Conservation (phyloP, 108 stramenopile species). For the Fragilaria radians region DNA sequence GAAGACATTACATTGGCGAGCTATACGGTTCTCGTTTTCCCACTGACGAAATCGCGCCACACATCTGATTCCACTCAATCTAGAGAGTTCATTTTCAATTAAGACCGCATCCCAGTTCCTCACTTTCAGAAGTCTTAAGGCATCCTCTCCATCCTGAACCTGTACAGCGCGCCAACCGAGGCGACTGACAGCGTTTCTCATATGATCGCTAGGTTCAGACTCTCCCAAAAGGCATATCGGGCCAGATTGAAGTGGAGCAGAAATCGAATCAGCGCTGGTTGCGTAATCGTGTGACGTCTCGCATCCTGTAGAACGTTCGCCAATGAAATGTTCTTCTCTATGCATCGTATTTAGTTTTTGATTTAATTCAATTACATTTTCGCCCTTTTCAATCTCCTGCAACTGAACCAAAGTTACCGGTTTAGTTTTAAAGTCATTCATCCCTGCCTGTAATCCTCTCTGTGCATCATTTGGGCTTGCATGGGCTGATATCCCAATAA, state of each 20-base stretch:
- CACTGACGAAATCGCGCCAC: slow-evolving; percentile 34
- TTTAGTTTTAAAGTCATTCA: slow-evolving; percentile 29
- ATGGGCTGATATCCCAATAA: slow-evolving; percentile 35
- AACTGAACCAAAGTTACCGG: slow-evolving; percentile 23
- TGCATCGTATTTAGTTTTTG: not conserved
- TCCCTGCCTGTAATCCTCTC: slow-evolving; percentile 25
- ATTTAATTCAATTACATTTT: slow-evolving; percentile 3
- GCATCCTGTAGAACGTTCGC: not conserved
- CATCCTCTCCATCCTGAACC: slow-evolving; percentile 21
- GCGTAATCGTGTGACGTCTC: not conserved
- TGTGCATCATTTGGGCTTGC: slow-evolving; percentile 26
- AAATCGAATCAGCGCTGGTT: not conserved
- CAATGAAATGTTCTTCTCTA: too few species aligned
- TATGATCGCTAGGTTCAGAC: too few species aligned
- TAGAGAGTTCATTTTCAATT: slow-evolving; percentile 33
- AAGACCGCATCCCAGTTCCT: slow-evolving; percentile 39
- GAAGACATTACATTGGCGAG: slow-evolving; percentile 31
- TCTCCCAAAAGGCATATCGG: slow-evolving; percentile 3
- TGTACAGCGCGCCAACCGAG: slow-evolving; percentile 19
- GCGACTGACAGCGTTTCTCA: slow-evolving; percentile 1
- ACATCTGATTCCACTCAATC: slow-evolving; percentile 13
- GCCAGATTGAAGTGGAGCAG: too few species aligned
- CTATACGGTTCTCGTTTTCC: slow-evolving; percentile 37
- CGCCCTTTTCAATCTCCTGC: slow-evolving; percentile 11
- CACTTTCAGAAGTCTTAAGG: slow-evolving; percentile 24